Evolutionary conservation across 345 rosid genomes (phyloP).

Genomic region (Sonneratia caseolaris): DNA sequence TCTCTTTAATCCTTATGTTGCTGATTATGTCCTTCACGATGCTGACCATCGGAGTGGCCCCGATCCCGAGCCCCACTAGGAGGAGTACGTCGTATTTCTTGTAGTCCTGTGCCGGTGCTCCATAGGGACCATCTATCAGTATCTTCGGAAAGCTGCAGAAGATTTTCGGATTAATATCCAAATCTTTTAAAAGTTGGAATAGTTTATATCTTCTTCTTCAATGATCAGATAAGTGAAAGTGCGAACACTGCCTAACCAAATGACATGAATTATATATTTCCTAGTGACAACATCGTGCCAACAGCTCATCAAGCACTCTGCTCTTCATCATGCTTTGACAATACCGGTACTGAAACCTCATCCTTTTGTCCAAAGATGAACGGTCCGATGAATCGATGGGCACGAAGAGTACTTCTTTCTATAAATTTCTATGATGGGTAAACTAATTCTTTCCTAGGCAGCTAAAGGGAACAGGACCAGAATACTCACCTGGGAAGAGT

Average conservation of each 20-base stretch:
- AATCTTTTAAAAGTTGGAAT: neutral
- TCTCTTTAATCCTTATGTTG: constrained; percentile 38
- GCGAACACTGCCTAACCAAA: neutral
- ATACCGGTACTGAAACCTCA: neutral
- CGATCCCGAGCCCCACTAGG: constrained; percentile 81
- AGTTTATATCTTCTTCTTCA: neutral
- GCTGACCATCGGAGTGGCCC: constrained; percentile 92
- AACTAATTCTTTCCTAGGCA: neutral
- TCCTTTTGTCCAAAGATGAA: neutral
- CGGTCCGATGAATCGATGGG: no score
- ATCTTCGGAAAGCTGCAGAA: constrained; percentile 55
- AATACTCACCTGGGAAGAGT: constrained; percentile 23
- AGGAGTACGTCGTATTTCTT: constrained; percentile 78
- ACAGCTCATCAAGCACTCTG: neutral
- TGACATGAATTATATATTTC: neutral
- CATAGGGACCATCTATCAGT: constrained; percentile 77
- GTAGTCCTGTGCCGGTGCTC: constrained; percentile 95
- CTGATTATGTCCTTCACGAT: constrained; percentile 84
- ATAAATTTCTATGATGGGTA: neutral
- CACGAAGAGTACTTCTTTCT: neutral
- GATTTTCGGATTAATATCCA: neutral
- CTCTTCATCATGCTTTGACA: neutral
- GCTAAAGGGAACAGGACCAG: neutral
- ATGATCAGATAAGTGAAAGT: neutral
- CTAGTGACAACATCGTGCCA: neutral